phyloP scores from a whole-genome alignment of 2,329 filamentous ascomycete genomes.

The Plectosphaerella plurivora region DNA sequence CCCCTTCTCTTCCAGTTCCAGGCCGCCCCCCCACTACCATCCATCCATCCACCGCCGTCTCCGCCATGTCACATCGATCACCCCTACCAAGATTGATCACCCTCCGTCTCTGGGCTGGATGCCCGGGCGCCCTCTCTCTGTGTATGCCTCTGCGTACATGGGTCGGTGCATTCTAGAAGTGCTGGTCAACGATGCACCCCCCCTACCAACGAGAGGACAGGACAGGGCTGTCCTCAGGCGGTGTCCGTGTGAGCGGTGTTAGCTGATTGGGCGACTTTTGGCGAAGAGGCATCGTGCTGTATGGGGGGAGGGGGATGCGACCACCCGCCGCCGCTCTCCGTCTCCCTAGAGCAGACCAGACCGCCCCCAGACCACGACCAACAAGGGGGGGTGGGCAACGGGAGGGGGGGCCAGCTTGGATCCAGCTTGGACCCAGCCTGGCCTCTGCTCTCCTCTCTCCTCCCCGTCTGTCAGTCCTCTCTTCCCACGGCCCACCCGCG shows the following conservation, averaged over 20 bases:
- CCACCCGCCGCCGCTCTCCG: background rate
- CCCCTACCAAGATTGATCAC: background rate
- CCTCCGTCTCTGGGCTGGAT: background rate
- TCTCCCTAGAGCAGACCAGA: no score
- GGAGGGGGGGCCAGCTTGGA: no score
- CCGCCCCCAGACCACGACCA: no score
- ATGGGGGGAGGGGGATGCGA: background rate
- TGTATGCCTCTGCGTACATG: no score
- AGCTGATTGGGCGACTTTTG: background rate
- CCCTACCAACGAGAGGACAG: background rate
- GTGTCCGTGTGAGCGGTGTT: background rate
- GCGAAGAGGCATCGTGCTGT: background rate
- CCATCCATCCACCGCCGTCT: background rate
- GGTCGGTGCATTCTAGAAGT: background rate
- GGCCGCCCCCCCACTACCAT: background rate
- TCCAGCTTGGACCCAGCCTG: no score
- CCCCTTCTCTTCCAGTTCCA: no score
- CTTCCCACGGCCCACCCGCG: no score
- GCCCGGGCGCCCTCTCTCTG: background rate
- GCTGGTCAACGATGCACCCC: background rate
- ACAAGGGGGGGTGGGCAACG: no score
- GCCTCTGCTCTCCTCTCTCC: no score
- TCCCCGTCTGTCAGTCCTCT: no score
- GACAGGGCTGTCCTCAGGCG: background rate
- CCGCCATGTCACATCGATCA: background rate